These are phyloP conservation scores for Cercophora scortea DNA, from an alignment of 495 filamentous ascomycete genomes.

Conservation along the genomic window DNA sequence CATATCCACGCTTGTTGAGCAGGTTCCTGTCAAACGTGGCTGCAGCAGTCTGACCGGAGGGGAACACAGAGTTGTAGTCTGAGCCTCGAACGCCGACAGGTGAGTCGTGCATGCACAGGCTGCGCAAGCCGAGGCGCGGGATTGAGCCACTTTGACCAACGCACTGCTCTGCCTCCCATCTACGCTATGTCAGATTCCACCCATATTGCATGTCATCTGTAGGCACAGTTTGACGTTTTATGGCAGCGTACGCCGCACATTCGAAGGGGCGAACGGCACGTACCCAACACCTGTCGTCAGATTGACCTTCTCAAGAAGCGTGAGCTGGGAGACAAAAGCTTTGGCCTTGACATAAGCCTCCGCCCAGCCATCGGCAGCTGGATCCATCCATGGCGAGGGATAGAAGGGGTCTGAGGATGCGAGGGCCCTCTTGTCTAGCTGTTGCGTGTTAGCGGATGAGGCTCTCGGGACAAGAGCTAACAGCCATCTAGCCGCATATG, in stretches of 20 bases:
- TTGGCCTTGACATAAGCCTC: constrained; percentile 71
- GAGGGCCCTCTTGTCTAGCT: constrained; percentile 21
- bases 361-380: constrained; percentile 63
- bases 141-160: constrained; percentile 70
- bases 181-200: constrained; percentile 16
- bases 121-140: constrained; percentile 69
- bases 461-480: constrained; percentile 1
- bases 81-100: constrained; percentile 74
- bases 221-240: neutral
- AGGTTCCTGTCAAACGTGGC: constrained; percentile 67
- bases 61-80: constrained; percentile 74
- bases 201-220: constrained; percentile 21
- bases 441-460: constrained; percentile 15
- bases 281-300: constrained; percentile 79
- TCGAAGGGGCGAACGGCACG: constrained; percentile 15
- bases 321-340: constrained; percentile 74
- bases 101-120: constrained; percentile 83
- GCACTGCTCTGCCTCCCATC: constrained; percentile 70
- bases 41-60: constrained; percentile 72
- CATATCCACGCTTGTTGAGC: constrained; percentile 66
- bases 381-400: constrained; percentile 75
- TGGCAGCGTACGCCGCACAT: neutral
- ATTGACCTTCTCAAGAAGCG: constrained; percentile 86
- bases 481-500: constrained; percentile 12
- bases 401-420: constrained; percentile 54